Conservation (phyloP, 2,329 filamentous ascomycete species). For the Phoma sp. region DNA sequence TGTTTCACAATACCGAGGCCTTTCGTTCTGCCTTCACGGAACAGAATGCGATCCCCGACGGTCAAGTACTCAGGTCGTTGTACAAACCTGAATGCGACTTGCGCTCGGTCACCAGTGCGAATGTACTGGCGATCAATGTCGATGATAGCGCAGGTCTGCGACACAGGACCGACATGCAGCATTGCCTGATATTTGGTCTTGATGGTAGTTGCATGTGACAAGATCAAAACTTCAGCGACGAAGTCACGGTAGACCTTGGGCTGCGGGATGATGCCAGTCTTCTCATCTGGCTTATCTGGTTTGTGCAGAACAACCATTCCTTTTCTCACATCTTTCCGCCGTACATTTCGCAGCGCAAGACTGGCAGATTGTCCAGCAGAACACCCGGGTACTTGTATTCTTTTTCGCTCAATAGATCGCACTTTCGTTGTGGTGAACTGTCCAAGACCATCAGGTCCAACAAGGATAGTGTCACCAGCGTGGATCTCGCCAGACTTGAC, state of each 20-base stretch:
- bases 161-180: slow-evolving; percentile 94
- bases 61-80: slow-evolving; percentile 92
- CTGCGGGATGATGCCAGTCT: slow-evolving; percentile 42
- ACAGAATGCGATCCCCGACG: slow-evolving; percentile 86
- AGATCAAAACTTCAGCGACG: slow-evolving; percentile 81
- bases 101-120: slow-evolving; percentile 90
- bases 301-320: slow-evolving; percentile 97
- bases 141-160: slow-evolving; percentile 95
- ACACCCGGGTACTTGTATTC: slow-evolving; percentile 85
- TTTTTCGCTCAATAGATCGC: slow-evolving; percentile 92
- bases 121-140: slow-evolving; percentile 97
- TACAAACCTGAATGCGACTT: slow-evolving; percentile 92
- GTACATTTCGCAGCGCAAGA: slow-evolving; percentile 86
- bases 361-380: slow-evolving; percentile 92
- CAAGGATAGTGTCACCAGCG: slow-evolving; percentile 84
- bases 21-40: slow-evolving; percentile 94
- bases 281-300: slow-evolving; percentile 67
- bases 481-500: slow-evolving; percentile 85
- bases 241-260: slow-evolving; percentile 64
- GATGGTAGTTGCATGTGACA: slow-evolving; percentile 96
- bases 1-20: slow-evolving; percentile 93
- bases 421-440: slow-evolving; percentile 88
- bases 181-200: slow-evolving; percentile 97
- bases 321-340: slow-evolving; percentile 92
- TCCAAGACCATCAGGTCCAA: slow-evolving; percentile 89